Conservation (phyloP, 2,329 filamentous ascomycete species). For the Stachybotrys echinatus region DNA sequence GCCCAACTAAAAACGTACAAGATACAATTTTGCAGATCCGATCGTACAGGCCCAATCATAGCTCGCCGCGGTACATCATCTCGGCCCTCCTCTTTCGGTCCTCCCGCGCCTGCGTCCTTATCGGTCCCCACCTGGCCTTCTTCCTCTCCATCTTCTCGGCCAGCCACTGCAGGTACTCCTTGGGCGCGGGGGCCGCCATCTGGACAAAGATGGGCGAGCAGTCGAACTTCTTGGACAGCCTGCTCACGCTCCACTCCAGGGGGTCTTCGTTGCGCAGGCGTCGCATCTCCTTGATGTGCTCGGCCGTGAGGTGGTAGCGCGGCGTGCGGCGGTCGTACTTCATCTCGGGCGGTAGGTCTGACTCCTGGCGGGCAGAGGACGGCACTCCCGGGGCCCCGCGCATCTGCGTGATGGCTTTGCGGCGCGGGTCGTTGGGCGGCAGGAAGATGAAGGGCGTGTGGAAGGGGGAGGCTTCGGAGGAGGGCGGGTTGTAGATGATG, state of each 20-base stretch:
- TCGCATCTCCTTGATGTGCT: constrained; percentile 57
- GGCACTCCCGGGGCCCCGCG: constrained; percentile 27
- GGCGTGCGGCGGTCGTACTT: constrained; percentile 28
- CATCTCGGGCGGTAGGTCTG: constrained; percentile 29
- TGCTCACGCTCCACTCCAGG: constrained; percentile 46
- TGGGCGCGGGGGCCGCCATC: constrained; percentile 47
- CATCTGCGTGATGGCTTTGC: constrained; percentile 40
- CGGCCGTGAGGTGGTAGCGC: constrained; percentile 46
- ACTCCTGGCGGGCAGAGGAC: constrained; percentile 9
- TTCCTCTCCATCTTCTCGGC: constrained; percentile 39
- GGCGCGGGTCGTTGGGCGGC: constrained; percentile 49
- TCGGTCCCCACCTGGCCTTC: constrained; percentile 53
- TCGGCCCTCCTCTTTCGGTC: constrained; percentile 49
- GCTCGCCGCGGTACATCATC: constrained; percentile 46
- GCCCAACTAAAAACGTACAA: not conserved
- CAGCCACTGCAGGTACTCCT: constrained; percentile 41
- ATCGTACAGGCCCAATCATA: constrained; percentile 24
- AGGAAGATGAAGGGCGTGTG: constrained; percentile 66
- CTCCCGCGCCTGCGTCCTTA: constrained; percentile 46
- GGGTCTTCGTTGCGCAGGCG: constrained; percentile 48
- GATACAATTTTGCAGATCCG: not conserved
- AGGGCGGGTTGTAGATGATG: constrained; percentile 54
- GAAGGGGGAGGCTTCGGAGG: constrained; percentile 49
- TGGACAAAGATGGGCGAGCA: constrained; percentile 54
- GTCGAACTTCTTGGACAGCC: constrained; percentile 48